phyloP scores from a whole-genome alignment of 768 basidiomycete genomes.

The Boletus sp. region DNA sequence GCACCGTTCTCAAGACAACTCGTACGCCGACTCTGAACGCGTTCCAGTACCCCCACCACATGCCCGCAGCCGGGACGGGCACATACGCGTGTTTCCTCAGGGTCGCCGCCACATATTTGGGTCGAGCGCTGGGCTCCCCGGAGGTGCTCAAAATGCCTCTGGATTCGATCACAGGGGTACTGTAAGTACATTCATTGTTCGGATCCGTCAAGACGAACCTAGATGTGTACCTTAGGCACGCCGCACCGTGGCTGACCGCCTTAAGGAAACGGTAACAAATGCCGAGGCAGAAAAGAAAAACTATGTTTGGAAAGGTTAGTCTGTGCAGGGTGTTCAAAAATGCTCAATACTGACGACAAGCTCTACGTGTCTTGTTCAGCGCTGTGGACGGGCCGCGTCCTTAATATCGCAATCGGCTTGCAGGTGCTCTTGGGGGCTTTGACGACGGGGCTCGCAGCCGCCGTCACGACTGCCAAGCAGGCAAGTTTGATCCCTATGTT shows the following conservation, averaged over 20 bases:
- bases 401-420: conserved; percentile 54
- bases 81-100: conserved; percentile 14
- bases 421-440: conserved; percentile 66
- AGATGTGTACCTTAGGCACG: conserved; percentile 15
- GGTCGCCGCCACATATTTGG: conserved; percentile 1
- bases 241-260: conserved; percentile 49
- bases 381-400: conserved; percentile 28
- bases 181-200: conserved; percentile 12
- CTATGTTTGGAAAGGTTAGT: conserved; percentile 44
- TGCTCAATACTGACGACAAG: conserved; percentile 4
- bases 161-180: conserved; percentile 22
- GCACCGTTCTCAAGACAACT: conserved; percentile 5
- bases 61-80: conserved; percentile 17
- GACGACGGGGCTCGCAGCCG: conserved; percentile 62
- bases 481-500: conserved; percentile 25
- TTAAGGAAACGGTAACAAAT: conserved; percentile 50
- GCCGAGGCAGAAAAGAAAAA: conserved; percentile 50
- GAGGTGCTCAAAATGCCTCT: background rate
- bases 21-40: conserved; percentile 10
- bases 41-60: conserved; percentile 6
- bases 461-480: conserved; percentile 39
- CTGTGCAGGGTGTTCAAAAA: too few species aligned
- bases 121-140: background rate
- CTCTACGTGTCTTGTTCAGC: conserved; percentile 23
- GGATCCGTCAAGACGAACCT: background rate